Evolutionary conservation across 352 stramenopile genomes (phyloP), one percentile per base, ranked within the genome.

Genomic region (Phytophthora melonis): DNA sequence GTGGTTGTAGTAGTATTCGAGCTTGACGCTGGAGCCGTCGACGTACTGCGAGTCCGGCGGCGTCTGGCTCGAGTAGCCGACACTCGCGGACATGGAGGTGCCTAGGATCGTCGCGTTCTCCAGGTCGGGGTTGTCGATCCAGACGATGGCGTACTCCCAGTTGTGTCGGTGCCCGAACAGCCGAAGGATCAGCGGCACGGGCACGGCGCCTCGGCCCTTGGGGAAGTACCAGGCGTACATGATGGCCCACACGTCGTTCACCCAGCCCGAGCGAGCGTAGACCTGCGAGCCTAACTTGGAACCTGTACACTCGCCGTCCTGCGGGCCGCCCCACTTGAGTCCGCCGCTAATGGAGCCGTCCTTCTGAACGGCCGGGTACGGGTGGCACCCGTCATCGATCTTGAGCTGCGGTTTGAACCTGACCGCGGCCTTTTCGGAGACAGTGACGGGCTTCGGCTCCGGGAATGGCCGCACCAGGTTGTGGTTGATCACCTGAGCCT

Each of bases 141-240:
- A 81, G n/a, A 86, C 65, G 39, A 86, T 57, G 23, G 45, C 58
- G 23, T 82, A 78, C 59, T 86, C 76, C 79, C 79, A 86, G 64
- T 86, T 78, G 70, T 86, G 75, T 5, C 79, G 75, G 54, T 82
- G 75, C 3, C 79, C 79, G 32, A 74, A 74, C 14, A 70, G 59
- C 47, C 58, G 52, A 63, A 59, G 39, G 18, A 70, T 56, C 25
- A 74, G 43, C 16, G 70, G 58, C 23, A 57, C n/a, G 27, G 54
- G 53, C 18, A 54, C 34, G 19, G 54, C 47, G 0, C 23, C 59
- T 52, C 66, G 45, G 65, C 70, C 70, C 70, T 77, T 77, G 5
- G 64, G 70, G 49, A 77, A 77, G 30, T 77, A 77, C 70, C 64
- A 77, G 16, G 70, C 70, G 52, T 77, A 77, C 58, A 77, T 69